These are phyloP conservation scores for Yamadazyma akitaensis DNA, from an alignment of 805 yeast genomes.

Conservation along the genomic window DNA sequence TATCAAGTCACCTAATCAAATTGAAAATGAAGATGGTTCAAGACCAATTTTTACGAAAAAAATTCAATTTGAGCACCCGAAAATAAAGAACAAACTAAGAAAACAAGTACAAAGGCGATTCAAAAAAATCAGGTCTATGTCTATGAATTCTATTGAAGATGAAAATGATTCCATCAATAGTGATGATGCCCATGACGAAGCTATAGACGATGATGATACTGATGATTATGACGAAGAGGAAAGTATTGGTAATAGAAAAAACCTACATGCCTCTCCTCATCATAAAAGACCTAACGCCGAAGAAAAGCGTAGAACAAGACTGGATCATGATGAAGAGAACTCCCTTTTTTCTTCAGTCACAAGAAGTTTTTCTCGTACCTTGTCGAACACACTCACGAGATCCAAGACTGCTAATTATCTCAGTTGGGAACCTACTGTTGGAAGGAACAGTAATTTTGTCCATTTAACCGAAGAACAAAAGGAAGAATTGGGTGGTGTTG, in stretches of 20 bases:
- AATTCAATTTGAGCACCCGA: constrained; percentile 6
- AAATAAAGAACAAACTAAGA: neutral
- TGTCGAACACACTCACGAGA: constrained; percentile 28
- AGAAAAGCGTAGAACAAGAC: constrained; percentile 1
- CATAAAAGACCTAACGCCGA: neutral
- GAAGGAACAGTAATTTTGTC: constrained; percentile 89
- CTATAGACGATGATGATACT: constrained; percentile 9
- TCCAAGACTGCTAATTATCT: constrained; percentile 54
- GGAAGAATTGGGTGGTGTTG: constrained; percentile 96
- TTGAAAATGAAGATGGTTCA: constrained; percentile 38
- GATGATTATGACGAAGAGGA: constrained; percentile 14
- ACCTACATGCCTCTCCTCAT: constrained; percentile 44
- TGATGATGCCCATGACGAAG: constrained; percentile 19
- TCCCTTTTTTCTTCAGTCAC: constrained; percentile 13
- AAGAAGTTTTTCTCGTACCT: constrained; percentile 3
- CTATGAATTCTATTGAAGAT: constrained; percentile 14
- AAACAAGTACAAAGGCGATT: constrained; percentile 6
- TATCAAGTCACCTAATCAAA: constrained; percentile 74
- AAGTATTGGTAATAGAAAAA: constrained; percentile 27
- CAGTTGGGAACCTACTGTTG: constrained; percentile 89
- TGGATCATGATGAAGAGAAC: constrained; percentile 14
- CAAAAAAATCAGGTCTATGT: constrained; percentile 11
- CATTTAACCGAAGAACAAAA: constrained; percentile 78
- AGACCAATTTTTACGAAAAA: constrained; percentile 31
- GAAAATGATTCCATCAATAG: constrained; percentile 24